Base-by-base conservation (phyloP, 2,329 filamentous ascomycete species). In the Pestalotiopsis sp. region DNA sequence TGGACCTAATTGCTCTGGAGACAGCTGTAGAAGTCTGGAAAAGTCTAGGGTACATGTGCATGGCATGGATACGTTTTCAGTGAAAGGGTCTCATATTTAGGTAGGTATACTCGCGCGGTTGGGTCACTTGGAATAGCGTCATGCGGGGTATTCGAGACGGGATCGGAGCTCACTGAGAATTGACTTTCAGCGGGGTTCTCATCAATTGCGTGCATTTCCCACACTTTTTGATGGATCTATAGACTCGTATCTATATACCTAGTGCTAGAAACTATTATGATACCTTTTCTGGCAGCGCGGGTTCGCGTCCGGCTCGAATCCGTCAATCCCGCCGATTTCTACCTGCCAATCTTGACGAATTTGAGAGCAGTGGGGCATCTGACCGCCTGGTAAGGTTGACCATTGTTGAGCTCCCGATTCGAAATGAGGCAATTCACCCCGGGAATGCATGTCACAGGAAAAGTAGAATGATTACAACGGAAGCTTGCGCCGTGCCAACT, bases 281-380 rank as follows among this genome's bases (percentile, higher is more conserved):
- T 9, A 35, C 30, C 7, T 35, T 35, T 35, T 35, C 30, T 35
- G 30, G 30, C 30, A 35, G 13, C 40, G 7, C 40, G 1, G 4
- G 26, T 48, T 52, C 9, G 17, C 14, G 44, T n/a, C 58, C 20
- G 13, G 24, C 30, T 35, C 30, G n/a, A 52, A 52, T 52, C 17
- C 17, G 58, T 61, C 58, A 61, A 61, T 61, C 20, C 26, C 58
- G 58, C 30, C 58, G 58, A 61, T 61, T 61, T 40, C n/a, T 14
- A 61, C 58, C 58, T 35, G 30, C 35, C 22, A 20, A 58, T 24
- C 11, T 58, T n/a, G 24, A 22, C 22, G 44, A 10, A 20, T 52
- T 17, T 52, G 14, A 52, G 17, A 58, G 30, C 13, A 17, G n/a
- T 61, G 58, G 58, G 26, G 58, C 13, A 17, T n/a, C 20, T 38